A percentile compares a stretch with the other conserved stretches of the same genome.
Evolutionary conservation across 2,329 filamentous ascomycete species (phyloP).

Genomic region (Cladosporium velox): DNA sequence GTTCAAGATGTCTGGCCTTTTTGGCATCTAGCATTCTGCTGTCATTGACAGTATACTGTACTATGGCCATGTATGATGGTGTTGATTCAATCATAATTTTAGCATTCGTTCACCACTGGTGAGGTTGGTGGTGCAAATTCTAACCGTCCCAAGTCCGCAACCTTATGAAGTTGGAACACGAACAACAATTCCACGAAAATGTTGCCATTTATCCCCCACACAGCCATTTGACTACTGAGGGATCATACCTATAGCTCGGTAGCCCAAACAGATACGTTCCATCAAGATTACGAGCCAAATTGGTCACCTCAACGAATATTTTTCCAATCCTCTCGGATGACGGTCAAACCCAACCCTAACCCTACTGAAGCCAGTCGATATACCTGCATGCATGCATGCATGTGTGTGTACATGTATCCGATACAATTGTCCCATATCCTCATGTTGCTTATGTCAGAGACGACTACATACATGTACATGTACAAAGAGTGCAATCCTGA

Average conservation of each 20-base stretch:
- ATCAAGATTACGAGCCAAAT: neutral
- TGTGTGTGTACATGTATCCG: too few species aligned
- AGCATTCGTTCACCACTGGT: neutral
- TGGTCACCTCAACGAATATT: neutral
- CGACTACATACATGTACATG: too few species aligned
- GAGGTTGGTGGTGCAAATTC: too few species aligned
- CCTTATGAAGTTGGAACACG: neutral
- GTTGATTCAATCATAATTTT: neutral
- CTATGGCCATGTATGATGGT: neutral
- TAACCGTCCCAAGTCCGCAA: neutral
- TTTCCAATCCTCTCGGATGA: neutral
- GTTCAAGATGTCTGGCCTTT: neutral
- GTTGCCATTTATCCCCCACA: neutral
- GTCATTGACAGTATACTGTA: neutral
- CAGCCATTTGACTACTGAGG: neutral
- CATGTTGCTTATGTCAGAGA: too few species aligned
- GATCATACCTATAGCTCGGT: neutral
- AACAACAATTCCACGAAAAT: neutral
- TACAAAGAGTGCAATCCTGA: too few species aligned
- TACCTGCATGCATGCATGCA: too few species aligned
- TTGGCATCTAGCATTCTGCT: neutral
- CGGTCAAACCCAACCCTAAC: neutral
- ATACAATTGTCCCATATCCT: too few species aligned
- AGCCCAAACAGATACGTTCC: neutral
- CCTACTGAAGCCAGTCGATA: neutral